phyloP scores from a whole-genome alignment of 108 stramenopile genomes.

The Pseudonitzschia delicatissima region DNA sequence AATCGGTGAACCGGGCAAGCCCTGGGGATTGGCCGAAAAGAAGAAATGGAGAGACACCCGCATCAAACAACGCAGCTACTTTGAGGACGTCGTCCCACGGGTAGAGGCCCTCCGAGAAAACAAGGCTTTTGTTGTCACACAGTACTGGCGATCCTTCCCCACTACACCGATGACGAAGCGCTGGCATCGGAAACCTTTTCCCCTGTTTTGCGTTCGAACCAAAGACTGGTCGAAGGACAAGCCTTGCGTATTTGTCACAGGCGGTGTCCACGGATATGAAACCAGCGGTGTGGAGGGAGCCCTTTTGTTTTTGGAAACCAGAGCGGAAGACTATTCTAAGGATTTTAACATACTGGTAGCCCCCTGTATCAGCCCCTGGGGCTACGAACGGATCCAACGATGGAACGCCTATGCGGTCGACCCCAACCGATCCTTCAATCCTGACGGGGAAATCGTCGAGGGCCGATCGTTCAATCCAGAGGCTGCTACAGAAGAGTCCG shows the following conservation, averaged over 20 bases:
- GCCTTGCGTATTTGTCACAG: conserved; percentile 55
- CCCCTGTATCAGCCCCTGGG: conserved; percentile 69
- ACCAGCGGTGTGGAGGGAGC: conserved; percentile 74
- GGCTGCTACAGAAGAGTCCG: conserved; percentile 40
- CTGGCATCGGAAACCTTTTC: conserved; percentile 15
- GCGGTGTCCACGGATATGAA: conserved; percentile 83
- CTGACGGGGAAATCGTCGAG: conserved; percentile 23
- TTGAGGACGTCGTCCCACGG: conserved; percentile 40
- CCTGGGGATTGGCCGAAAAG: conserved; percentile 51
- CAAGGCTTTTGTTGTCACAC: conserved; percentile 11
- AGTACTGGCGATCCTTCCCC: conserved; percentile 39
- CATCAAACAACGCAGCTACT: conserved; percentile 49
- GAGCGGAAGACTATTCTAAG: conserved; percentile 26
- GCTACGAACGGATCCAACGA: conserved; percentile 63
- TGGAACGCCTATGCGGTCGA: conserved; percentile 53
- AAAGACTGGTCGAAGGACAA: conserved; percentile 27
- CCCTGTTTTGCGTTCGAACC: conserved; percentile 40
- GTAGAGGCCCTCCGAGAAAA: conserved; percentile 6
- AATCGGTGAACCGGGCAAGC: conserved; percentile 61
- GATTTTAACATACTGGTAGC: conserved; percentile 54
- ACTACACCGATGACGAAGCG: not conserved
- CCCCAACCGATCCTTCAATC: conserved; percentile 61
- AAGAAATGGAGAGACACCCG: conserved; percentile 40
- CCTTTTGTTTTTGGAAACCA: conserved; percentile 42
- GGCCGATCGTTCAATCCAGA: conserved; percentile 16